Conservation (phyloP, 305 asterid genomes). For the Rubia peregrina region DNA sequence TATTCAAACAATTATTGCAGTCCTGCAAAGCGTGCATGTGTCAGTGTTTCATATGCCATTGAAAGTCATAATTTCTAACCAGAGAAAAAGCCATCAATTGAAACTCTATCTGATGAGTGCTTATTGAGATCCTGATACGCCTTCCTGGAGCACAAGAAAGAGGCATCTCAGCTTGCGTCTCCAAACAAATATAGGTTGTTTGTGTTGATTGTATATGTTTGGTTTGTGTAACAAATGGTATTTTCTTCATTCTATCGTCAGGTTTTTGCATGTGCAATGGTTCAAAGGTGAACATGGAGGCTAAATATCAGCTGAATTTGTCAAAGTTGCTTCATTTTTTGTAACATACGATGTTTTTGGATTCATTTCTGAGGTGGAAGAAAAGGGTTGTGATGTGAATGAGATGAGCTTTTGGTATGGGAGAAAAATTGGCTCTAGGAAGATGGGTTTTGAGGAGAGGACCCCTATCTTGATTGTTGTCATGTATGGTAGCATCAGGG, state of each 20-base stretch:
- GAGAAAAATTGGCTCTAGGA: constrained; percentile 29
- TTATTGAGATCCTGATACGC: constrained; percentile 68
- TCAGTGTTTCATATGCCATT: constrained; percentile 40
- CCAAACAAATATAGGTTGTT: constrained; percentile 30
- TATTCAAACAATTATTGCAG: constrained; percentile 61
- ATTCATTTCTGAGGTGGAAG: constrained; percentile 31
- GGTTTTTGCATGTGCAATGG: constrained; percentile 46
- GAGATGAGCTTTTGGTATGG: constrained; percentile 42
- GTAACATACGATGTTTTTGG: constrained; percentile 35
- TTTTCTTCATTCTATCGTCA: constrained; percentile 24
- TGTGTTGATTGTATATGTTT: constrained; percentile 4
- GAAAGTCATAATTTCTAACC: constrained; percentile 21
- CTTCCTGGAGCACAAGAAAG: constrained; percentile 60
- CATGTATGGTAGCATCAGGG: constrained; percentile 31
- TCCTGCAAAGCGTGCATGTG: constrained; percentile 60
- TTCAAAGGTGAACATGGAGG: constrained; percentile 53
- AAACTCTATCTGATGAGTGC: constrained; percentile 77
- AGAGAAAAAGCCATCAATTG: constrained; percentile 52
- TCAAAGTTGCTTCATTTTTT: constrained; percentile 45
- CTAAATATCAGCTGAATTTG: constrained; percentile 25
- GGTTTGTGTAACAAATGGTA: not conserved
- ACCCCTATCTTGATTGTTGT: constrained; percentile 35
- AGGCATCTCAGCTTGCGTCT: constrained; percentile 68
- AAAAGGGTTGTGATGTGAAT: constrained; percentile 31
- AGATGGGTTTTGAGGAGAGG: constrained; percentile 37